Base-by-base conservation (phyloP, 2,329 filamentous ascomycete genomes). In the Alternaria longipes region DNA sequence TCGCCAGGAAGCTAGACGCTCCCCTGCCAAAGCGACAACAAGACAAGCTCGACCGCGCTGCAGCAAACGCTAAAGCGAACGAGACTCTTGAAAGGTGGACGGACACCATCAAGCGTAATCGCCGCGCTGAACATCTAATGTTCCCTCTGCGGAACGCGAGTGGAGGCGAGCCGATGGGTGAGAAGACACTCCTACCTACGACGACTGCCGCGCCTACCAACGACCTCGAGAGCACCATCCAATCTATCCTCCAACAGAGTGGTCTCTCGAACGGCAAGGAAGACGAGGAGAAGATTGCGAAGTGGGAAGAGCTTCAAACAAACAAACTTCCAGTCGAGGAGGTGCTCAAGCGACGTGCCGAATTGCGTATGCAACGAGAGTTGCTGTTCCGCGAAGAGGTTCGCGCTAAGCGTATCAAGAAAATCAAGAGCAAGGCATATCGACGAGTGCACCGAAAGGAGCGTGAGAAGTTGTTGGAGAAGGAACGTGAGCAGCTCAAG, bases 341-440 rank as follows among this genome's bases (percentile, higher is more conserved):
- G 70, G 87, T 92, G 26, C 87, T 90, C 75, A 90, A 90, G 49
- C 85, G 92, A 24, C 85, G 90, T 57, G 88, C 90, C 49, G 89
- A 94, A 73, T 86, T 94, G 58, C 89, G 95, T 12, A 89, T 89
- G 77, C 89, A 92, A 65, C 86, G 95, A 68, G 94, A 98, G 72
- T 81, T 97, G 8, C 86, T 94, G 66, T 97, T 96, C 71, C 87
- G 94, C 11, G 94, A 98, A 80, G 91, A 96, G 73, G 90, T 93
- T 44, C 90, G 93, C 58, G 88, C 93, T 8, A 96, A 94, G 81
- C 90, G 95, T 24, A 93, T 99, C 81, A 97, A 97, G 82, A 98
- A 98, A 84, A 99, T 99, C 82, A 99, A 99, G 85, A 96, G 92
- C 77, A 99, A 97, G 79, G 88, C 93, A 0, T 99, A 97, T 77